Evolutionary conservation across 129 eudicot species (phyloP).

Genomic region (Lactuca sativa): DNA sequence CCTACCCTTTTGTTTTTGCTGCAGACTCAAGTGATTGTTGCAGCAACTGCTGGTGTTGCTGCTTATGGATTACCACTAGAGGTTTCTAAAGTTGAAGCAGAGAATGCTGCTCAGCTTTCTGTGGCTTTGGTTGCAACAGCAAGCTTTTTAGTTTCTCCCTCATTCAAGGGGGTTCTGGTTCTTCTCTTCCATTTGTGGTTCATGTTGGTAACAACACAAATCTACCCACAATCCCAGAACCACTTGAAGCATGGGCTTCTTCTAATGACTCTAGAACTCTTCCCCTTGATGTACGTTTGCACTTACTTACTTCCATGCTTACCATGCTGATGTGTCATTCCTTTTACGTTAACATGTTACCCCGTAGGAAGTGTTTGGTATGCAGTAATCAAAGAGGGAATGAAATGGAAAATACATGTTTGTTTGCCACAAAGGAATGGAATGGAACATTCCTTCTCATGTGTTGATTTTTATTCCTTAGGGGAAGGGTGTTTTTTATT

Average conservation of each 20-base stretch:
- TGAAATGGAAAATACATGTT: no score
- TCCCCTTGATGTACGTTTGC: conserved; percentile 71
- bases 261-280: conserved; percentile 63
- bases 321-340: conserved; percentile 8
- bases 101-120: conserved; percentile 94
- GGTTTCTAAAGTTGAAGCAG: conserved; percentile 93
- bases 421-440: no score
- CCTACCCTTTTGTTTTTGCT: no score
- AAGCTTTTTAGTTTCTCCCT: conserved; percentile 58
- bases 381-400: no score
- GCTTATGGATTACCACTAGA: no score
- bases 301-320: conserved; percentile 24
- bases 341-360: conserved; percentile 6
- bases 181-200: conserved; percentile 55
- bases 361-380: neutral
- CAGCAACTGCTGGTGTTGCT: conserved; percentile 99
- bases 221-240: conserved; percentile 42
- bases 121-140: conserved; percentile 95
- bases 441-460: no score
- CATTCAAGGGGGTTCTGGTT: conserved; percentile 50
- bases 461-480: no score
- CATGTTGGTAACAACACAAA: conserved; percentile 43
- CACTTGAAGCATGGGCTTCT: conserved; percentile 44
- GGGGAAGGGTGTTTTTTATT: no score
- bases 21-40: conserved; percentile 99